Evolutionary conservation across 2,329 filamentous ascomycete genomes (phyloP).

Genomic region (Mariannaea sp.): DNA sequence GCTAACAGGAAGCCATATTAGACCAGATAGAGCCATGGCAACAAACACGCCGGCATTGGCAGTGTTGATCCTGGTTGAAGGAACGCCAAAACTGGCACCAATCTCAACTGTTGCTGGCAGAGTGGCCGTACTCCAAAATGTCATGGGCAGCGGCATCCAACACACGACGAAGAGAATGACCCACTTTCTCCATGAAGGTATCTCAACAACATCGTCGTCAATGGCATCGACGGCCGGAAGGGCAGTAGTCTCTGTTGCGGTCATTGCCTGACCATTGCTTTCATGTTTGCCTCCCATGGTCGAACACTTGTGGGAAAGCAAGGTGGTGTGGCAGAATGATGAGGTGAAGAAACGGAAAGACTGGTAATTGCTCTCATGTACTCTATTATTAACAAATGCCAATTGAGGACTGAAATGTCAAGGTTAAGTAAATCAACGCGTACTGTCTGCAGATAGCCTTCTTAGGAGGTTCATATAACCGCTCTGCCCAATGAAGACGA

Average conservation of each 20-base stretch:
- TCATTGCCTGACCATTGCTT: slow-evolving; percentile 15
- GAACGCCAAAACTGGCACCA: slow-evolving; percentile 20
- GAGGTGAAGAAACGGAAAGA: not conserved
- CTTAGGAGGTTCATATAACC: not conserved
- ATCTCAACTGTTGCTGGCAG: slow-evolving; percentile 34
- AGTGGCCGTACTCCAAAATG: slow-evolving; percentile 36
- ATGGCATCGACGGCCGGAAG: slow-evolving; percentile 17
- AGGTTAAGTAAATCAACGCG: no score
- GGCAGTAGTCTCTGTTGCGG: not conserved
- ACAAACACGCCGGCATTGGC: slow-evolving; percentile 35
- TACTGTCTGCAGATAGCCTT: no score
- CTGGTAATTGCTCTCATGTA: not conserved
- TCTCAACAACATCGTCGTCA: slow-evolving; percentile 29
- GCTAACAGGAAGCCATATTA: slow-evolving; percentile 35
- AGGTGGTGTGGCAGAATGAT: no score
- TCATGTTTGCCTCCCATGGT: slow-evolving; percentile 22
- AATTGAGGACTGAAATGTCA: no score
- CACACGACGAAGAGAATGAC: slow-evolving; percentile 37
- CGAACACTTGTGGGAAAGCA: not conserved
- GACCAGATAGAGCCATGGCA: slow-evolving; percentile 30
- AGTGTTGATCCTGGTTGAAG: slow-evolving; percentile 26
- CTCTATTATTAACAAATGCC: slow-evolving; percentile 3
- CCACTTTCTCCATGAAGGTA: slow-evolving; percentile 35
- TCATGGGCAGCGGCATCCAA: slow-evolving; percentile 38
- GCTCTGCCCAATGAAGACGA: not conserved